Evolutionary conservation across 352 stramenopile species (phyloP).

Genomic region (Phytophthora tubulina): DNA sequence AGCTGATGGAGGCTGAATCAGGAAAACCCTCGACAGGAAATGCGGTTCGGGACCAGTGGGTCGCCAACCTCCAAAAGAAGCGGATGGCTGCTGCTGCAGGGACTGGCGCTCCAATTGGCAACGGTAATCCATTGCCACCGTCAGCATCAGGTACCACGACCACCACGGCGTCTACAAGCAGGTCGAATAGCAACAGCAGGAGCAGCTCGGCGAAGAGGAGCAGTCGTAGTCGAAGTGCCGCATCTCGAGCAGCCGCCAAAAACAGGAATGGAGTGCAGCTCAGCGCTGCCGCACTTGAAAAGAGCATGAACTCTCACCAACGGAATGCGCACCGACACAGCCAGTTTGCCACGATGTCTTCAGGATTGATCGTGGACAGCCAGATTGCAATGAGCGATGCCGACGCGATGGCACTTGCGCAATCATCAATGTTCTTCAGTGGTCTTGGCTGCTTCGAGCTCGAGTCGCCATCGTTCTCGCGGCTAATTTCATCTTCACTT

Average conservation of each 20-base stretch:
- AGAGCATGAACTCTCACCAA: conserved; percentile 47
- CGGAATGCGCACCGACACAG: conserved; percentile 43
- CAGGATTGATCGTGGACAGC: conserved; percentile 40
- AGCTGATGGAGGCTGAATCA: conserved; percentile 40
- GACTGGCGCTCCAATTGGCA: conserved; percentile 34
- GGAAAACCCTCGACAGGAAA: conserved; percentile 46
- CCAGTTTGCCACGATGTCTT: conserved; percentile 44
- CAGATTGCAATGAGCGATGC: conserved; percentile 41
- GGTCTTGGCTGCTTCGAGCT: conserved; percentile 74
- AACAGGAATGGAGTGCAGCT: conserved; percentile 25
- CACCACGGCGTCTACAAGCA: conserved; percentile 17
- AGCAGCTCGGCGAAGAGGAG: conserved; percentile 33
- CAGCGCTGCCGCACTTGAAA: conserved; percentile 40
- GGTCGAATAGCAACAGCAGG: conserved; percentile 31
- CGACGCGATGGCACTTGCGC: conserved; percentile 30
- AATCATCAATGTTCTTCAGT: conserved; percentile 65
- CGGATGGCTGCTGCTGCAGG: conserved; percentile 48
- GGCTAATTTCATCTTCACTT: conserved; percentile 49
- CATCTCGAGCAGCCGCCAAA: conserved; percentile 21
- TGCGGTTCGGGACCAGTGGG: conserved; percentile 83
- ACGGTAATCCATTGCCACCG: conserved; percentile 33
- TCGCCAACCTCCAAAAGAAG: conserved; percentile 89
- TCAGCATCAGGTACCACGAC: conserved; percentile 1
- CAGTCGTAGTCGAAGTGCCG: conserved; percentile 39
- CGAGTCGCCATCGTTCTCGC: conserved; percentile 73